Evolutionary conservation across 2,329 filamentous ascomycete species (phyloP), one percentile per base, ranked within the genome.

Genomic region (Sporothrix protearum): DNA sequence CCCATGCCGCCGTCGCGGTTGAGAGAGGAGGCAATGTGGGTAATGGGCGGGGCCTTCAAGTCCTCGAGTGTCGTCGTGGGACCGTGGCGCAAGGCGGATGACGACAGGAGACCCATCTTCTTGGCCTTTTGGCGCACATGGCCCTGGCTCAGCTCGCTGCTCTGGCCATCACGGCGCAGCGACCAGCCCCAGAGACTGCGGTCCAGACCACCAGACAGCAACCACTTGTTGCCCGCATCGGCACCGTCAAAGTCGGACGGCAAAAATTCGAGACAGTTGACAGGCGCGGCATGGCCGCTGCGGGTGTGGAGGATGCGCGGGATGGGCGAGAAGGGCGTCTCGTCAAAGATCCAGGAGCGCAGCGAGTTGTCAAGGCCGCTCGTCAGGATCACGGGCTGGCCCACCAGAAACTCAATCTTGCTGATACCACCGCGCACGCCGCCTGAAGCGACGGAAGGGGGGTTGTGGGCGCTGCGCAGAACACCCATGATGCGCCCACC

Each of bases 161-260:
- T 97, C 81, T 99, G 96, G 0, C 94, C 94, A 79, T 99, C 96
- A 69, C 93, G 92, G 57, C 96, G 91, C 79, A 99, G 83, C 85
- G 94, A 98, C 89, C 96, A 97, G 1, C 92, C 95, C 95, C 96
- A 98, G 2, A 99, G 84, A 80, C 94, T 97, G 75, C 94, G 88
- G 78, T 99, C 96, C 76, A 89, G 88, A 72, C 94, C 94, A 75
- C 92, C 93, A 77, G 94, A 97, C 71, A 99, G 84, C 7, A 98
- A 84, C 95, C 95, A 98, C 81, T 98, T 98, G 71, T 95, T 96
- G 61, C 89, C 89, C 57, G 90, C 89, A 76, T 97, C 95, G 7
- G 93, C 89, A 19, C 94, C 95, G 76, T 98, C 95, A 53, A 96
- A 95, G 75, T 94, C 91, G 0, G 93, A 89, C 0, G 95, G 95